Evolutionary conservation across 345 rosid species (phyloP).

Genomic region (Euphorbia peplus): DNA sequence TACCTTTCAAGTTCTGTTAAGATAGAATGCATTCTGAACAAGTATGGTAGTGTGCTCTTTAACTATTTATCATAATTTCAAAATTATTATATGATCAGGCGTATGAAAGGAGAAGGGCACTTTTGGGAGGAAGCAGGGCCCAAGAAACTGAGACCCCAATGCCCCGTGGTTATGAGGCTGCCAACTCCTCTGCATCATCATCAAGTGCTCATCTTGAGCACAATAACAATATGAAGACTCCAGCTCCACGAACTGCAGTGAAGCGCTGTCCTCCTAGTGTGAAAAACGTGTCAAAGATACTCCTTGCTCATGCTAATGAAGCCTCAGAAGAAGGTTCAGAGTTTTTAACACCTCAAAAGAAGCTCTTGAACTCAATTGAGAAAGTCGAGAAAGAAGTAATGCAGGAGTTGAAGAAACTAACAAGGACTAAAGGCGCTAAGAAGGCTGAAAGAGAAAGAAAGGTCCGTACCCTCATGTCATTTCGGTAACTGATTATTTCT

Average conservation of each 20-base stretch:
- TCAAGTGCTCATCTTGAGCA: constrained; percentile 38
- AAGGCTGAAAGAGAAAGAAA: constrained; percentile 57
- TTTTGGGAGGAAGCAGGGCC: constrained; percentile 47
- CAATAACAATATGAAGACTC: constrained; percentile 32
- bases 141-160: constrained; percentile 40
- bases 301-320: constrained; percentile 49
- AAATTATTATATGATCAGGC: constrained; percentile 41
- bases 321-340: constrained; percentile 45
- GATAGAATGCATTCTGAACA: not conserved
- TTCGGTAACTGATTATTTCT: constrained; percentile 44
- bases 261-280: constrained; percentile 47
- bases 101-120: constrained; percentile 68
- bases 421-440: constrained; percentile 67
- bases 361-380: constrained; percentile 74
- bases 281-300: constrained; percentile 48
- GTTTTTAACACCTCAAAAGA: constrained; percentile 81
- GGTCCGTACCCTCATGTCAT: constrained; percentile 69
- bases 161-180: constrained; percentile 27
- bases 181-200: constrained; percentile 33
- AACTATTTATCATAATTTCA: not conserved
- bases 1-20: not conserved
- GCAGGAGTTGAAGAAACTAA: constrained; percentile 63
- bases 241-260: constrained; percentile 36
- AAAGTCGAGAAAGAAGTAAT: constrained; percentile 67
- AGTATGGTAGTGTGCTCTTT: not conserved